Evolutionary conservation across 192 early-diverging fungal species (phyloP).

Genomic region (Umbelopsis ramanniana): DNA sequence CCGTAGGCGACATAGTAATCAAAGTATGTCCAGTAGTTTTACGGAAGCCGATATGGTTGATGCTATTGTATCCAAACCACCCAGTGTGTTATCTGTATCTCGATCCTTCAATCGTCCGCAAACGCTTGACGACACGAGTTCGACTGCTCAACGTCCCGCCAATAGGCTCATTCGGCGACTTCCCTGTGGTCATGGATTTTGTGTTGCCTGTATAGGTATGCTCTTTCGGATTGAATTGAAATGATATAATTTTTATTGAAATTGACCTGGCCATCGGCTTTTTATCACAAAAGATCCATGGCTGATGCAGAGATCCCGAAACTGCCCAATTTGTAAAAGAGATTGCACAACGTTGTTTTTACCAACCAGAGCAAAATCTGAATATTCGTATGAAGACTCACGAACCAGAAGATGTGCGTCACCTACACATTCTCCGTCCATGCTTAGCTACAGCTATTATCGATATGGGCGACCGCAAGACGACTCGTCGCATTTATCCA

Average conservation of each 20-base stretch:
- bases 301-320: slow-evolving; percentile 36
- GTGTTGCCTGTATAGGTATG: slow-evolving; percentile 42
- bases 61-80: slow-evolving; percentile 10
- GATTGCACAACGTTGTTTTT: slow-evolving; percentile 12
- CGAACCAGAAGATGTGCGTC: slow-evolving; percentile 1
- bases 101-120: not conserved
- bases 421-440: slow-evolving; percentile 14
- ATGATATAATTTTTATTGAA: no score
- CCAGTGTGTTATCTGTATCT: not conserved
- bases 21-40: not conserved
- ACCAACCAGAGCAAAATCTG: slow-evolving; percentile 16
- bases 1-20: not conserved
- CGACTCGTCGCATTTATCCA: slow-evolving; percentile 6
- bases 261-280: no score
- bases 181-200: slow-evolving; percentile 47
- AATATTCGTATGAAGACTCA: slow-evolving; percentile 14
- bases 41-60: not conserved
- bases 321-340: slow-evolving; percentile 14
- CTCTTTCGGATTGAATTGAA: not conserved
- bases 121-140: not conserved
- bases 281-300: slow-evolving; percentile 33
- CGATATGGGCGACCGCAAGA: slow-evolving; percentile 11
- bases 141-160: not conserved
- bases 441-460: slow-evolving; percentile 21
- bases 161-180: slow-evolving; percentile 33